phyloP scores from a whole-genome alignment of 2,329 filamentous ascomycete species.

The Triangularia verruculosa region DNA sequence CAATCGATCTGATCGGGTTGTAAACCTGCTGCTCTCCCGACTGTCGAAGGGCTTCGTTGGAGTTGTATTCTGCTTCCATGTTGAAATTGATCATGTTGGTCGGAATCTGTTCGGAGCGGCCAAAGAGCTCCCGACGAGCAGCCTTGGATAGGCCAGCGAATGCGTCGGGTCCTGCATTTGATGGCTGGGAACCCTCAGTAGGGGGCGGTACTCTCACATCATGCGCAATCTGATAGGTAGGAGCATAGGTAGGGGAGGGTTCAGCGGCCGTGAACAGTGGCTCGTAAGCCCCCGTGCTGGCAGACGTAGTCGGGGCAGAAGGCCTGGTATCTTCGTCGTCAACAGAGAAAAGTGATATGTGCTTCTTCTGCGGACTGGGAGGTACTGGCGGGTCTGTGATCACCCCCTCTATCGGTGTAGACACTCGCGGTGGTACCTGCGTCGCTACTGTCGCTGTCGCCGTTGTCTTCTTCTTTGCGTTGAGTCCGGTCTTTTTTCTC shows the following conservation, averaged over 20 bases:
- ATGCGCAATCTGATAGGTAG: constrained; percentile 34
- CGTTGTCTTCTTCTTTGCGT: constrained; percentile 55
- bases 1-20: constrained; percentile 78
- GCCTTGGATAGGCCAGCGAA: constrained; percentile 76
- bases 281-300: constrained; percentile 42
- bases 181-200: constrained; percentile 36
- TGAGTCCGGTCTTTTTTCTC: constrained; percentile 59
- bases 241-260: constrained; percentile 25
- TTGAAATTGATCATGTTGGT: constrained; percentile 65
- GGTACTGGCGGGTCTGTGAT: constrained; percentile 1
- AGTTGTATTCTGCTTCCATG: constrained; percentile 79
- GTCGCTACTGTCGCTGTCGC: constrained; percentile 16
- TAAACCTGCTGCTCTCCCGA: constrained; percentile 70
- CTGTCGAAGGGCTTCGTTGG: constrained; percentile 74
- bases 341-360: constrained; percentile 69
- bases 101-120: constrained; percentile 46
- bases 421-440: constrained; percentile 21
- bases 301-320: constrained; percentile 26
- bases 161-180: constrained; percentile 48
- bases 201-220: constrained; percentile 28
- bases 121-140: constrained; percentile 80
- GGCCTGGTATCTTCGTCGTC: constrained; percentile 35
- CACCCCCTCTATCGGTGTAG: not conserved
- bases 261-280: constrained; percentile 45
- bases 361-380: constrained; percentile 45